Percentiles rank a stretch among this genome's conserved stretches.
These are phyloP conservation scores for Sporisorium scitamineum DNA, from an alignment of 1,284 basidiomycete species.

Conservation along the genomic window DNA sequence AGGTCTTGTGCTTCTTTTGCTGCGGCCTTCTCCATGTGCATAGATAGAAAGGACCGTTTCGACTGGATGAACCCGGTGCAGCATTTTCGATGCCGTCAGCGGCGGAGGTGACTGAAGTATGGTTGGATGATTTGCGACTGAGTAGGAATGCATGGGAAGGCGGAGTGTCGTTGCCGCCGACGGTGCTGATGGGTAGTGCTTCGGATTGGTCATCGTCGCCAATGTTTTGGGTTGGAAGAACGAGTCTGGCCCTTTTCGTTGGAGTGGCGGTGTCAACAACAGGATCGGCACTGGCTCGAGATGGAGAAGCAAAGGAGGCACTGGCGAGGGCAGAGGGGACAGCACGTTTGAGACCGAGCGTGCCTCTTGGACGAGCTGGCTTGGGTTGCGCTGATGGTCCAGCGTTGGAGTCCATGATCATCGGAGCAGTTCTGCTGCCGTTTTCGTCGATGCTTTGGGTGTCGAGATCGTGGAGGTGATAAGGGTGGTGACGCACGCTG, in stretches of 20 bases:
- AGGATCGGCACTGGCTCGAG: slow-evolving; percentile 1
- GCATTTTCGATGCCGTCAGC: background rate
- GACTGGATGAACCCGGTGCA: slow-evolving; percentile 16
- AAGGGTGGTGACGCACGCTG: slow-evolving; percentile 2
- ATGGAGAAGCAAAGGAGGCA: slow-evolving; percentile 12
- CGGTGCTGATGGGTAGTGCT: background rate
- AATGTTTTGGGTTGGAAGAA: slow-evolving; percentile 35
- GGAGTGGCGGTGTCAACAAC: background rate
- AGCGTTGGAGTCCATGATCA: slow-evolving; percentile 14
- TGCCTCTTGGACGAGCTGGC: slow-evolving; percentile 30
- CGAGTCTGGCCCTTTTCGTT: slow-evolving; percentile 32
- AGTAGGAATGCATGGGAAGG: slow-evolving; percentile 33
- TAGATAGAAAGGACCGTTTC: slow-evolving; percentile 57
- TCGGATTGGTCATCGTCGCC: slow-evolving; percentile 11
- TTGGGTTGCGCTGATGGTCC: slow-evolving; percentile 10
- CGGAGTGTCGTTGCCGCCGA: slow-evolving; percentile 16
- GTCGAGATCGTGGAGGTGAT: slow-evolving; percentile 5
- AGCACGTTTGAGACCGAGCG: slow-evolving; percentile 33
- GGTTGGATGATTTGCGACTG: slow-evolving; percentile 25
- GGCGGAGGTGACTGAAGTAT: background rate
- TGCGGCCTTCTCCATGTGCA: slow-evolving; percentile 76
- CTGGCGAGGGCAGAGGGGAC: slow-evolving; percentile 12
- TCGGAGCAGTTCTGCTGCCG: too few species aligned
- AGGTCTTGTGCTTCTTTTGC: slow-evolving; percentile 84
- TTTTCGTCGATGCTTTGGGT: background rate